phyloP scores from a whole-genome alignment of 1,139 yeast species.

The Trichomonascaceae sp. region DNA sequence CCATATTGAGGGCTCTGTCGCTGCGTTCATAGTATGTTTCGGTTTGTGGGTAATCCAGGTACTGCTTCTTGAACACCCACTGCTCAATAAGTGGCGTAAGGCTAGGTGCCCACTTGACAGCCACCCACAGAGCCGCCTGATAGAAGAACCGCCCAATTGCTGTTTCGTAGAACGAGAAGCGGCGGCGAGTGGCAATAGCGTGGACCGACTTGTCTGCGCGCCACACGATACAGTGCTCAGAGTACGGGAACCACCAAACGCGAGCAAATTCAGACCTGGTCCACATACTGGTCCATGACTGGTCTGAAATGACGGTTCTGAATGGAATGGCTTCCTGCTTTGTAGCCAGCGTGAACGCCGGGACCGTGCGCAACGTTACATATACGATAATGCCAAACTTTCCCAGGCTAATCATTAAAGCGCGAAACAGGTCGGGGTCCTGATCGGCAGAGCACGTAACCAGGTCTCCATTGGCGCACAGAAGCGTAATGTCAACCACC shows the following conservation, averaged over 20 bases:
- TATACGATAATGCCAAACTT: constrained; percentile 82
- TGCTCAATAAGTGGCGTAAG: constrained; percentile 75
- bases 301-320: constrained; percentile 50
- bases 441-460: constrained; percentile 56
- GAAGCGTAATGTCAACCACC: constrained; percentile 53
- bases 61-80: constrained; percentile 76
- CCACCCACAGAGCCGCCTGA: constrained; percentile 63
- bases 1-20: constrained; percentile 87
- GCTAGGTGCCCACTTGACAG: constrained; percentile 59
- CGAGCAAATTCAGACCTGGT: constrained; percentile 81
- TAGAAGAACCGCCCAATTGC: constrained; percentile 63
- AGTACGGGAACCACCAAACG: constrained; percentile 97
- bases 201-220: constrained; percentile 56
- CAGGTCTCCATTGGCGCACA: constrained; percentile 51
- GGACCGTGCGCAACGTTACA: constrained; percentile 79
- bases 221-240: constrained; percentile 79
- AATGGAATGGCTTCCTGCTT: constrained; percentile 72
- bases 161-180: constrained; percentile 73
- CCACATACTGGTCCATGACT: constrained; percentile 52
- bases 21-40: constrained; percentile 39
- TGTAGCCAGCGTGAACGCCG: constrained; percentile 69
- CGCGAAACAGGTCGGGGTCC: constrained; percentile 61
- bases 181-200: constrained; percentile 51
- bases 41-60: constrained; percentile 2
- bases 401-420: constrained; percentile 80